Base-by-base conservation (phyloP, 306 rosid genomes). In the Acmispon strigosus region DNA sequence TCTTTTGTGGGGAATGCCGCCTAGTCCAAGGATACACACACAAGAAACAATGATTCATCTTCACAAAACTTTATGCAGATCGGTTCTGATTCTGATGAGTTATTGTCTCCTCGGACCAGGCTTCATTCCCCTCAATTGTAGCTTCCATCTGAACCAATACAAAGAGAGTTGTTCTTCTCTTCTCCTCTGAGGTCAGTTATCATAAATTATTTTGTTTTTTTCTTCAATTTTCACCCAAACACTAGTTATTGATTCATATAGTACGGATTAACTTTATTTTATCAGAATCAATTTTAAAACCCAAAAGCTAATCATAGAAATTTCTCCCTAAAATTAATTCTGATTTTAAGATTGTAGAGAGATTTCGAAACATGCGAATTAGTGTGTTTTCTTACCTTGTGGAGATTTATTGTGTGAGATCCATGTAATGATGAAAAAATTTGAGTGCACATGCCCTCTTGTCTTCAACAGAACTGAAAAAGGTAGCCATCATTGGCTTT, bases 111-210 rank as follows among this genome's bases (percentile, higher is more conserved):
- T 86, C 90, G 95, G 95, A 86, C 91, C 95, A 88, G 95, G 87
- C 95, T 88, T 88, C 95, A 86, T 88, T 86, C 95, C 91, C 83
- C 89, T 82, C 91, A 89, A 84, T 53, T 53, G 42, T 72, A 70
- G 78, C 88, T 84, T 83, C 80, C 75, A 32, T 77, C 37, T 42
- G 44, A 61, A 37, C 42, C 43, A 50, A 73, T 10, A 1, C 42
- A 45, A 19, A 45, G 56, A 15, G 8, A 10, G 14, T 15, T 3
- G 2, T 19, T 76, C 34, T 49, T 48, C 43, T 49, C 51, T 53
- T 45, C 66, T 56, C 51, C 51, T 29, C 10, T 10, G 0, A 1
- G 24, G 51, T 17, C 60, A 53, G 79, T 57, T 67, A 39, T 64
- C 14, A 37, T 62, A 13, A 55, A 9, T n/a, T n/a, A n/a, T 27